These are phyloP conservation scores for Kondoa malvinella DNA, from an alignment of 768 basidiomycete species.

Conservation along the genomic window DNA sequence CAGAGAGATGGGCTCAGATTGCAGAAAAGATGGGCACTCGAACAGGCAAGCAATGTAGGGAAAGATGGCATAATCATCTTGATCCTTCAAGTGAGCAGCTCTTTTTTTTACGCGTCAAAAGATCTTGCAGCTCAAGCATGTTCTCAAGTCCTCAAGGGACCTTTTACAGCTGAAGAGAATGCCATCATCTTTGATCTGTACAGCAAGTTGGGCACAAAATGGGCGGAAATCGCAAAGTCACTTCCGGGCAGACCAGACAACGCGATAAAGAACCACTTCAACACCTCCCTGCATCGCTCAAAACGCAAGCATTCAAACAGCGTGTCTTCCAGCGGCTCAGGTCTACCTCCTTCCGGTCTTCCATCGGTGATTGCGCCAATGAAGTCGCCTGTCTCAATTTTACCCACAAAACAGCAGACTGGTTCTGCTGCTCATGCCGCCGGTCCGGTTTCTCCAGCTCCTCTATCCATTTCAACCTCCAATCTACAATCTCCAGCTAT, in stretches of 20 bases:
- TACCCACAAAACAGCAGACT: background rate
- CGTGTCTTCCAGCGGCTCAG: background rate
- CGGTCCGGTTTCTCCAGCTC: background rate
- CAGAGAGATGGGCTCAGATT: conserved; percentile 27
- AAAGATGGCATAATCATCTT: conserved; percentile 28
- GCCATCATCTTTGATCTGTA: conserved; percentile 21
- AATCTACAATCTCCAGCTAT: background rate
- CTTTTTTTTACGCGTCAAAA: background rate
- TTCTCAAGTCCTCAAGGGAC: conserved; percentile 23
- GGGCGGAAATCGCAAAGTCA: conserved; percentile 27
- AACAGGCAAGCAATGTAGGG: conserved; percentile 27
- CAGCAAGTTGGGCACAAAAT: conserved; percentile 18
- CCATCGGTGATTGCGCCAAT: background rate
- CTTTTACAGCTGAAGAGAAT: conserved; percentile 25
- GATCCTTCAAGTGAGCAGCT: conserved; percentile 23
- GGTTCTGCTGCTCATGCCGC: background rate
- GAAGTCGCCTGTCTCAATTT: background rate
- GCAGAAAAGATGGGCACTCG: conserved; percentile 20
- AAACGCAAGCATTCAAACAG: conserved; percentile 3
- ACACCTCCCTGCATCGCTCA: conserved; percentile 18
- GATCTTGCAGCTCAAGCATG: background rate
- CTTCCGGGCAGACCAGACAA: conserved; percentile 28
- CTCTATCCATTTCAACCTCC: background rate
- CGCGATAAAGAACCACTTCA: conserved; percentile 27
- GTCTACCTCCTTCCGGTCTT: background rate